phyloP scores from a whole-genome alignment of 2,329 filamentous ascomycete species.

The Trichoderma brevicompactum region DNA sequence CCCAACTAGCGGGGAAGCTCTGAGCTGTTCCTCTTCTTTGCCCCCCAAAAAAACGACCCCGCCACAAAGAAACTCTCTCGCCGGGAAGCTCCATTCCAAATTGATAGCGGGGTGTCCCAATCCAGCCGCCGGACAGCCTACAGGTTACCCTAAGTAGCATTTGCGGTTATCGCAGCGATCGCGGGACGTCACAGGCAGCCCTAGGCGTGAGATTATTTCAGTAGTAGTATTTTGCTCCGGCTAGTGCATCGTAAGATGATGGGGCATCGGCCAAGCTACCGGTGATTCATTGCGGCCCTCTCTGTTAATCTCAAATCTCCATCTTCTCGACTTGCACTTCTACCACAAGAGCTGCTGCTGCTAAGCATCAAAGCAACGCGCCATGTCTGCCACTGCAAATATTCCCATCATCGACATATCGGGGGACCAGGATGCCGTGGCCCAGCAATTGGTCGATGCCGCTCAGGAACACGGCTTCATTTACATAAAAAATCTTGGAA shows the following conservation, averaged over 20 bases:
- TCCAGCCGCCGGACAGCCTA: background rate
- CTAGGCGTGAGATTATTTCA: background rate
- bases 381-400: conserved; percentile 43
- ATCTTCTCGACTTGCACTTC: too few species aligned
- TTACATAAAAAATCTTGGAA: conserved; percentile 77
- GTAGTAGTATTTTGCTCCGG: too few species aligned
- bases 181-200: conserved; percentile 4
- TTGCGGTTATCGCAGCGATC: conserved; percentile 4
- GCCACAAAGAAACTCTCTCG: background rate
- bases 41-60: conserved; percentile 3
- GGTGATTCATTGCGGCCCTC: too few species aligned
- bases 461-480: conserved; percentile 86
- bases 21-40: conserved; percentile 2
- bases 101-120: conserved; percentile 17
- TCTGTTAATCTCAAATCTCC: background rate
- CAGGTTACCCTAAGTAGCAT: too few species aligned
- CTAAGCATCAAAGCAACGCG: background rate
- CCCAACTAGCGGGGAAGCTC: conserved; percentile 13
- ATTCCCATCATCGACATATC: conserved; percentile 86
- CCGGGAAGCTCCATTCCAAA: background rate
- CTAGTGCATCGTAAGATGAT: too few species aligned
- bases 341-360: too few species aligned
- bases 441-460: conserved; percentile 75
- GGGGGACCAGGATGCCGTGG: conserved; percentile 59
- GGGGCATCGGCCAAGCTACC: too few species aligned